Base-by-base conservation (phyloP, 177 flowering plant species). In the Tripterygium wilfordii region DNA sequence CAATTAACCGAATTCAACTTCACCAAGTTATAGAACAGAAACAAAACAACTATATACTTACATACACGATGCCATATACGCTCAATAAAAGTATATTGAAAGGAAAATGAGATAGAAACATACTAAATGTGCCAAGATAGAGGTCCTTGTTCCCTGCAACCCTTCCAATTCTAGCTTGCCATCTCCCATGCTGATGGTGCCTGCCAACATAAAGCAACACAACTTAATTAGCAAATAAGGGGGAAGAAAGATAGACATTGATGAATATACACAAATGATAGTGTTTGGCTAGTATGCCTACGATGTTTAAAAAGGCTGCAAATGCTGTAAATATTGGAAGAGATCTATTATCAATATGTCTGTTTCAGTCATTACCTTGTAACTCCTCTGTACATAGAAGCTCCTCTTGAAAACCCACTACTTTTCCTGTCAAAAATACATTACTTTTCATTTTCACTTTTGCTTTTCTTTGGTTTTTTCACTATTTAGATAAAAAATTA, bases 91-190 rank as follows among this genome's bases (percentile, higher is more conserved):
- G n/a, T n/a, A n/a, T n/a, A n/a, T n/a, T n/a, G n/a, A n/a, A n/a
- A n/a, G n/a, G n/a, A n/a, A n/a, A n/a, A n/a, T n/a, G n/a, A n/a
- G n/a, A n/a, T n/a, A n/a, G 33, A 33, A 13, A 48, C 84, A 78
- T 66, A 91, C 98, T 88, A 64, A 91, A 91, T 22, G 98, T 91
- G 45, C 98, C 98, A 35, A 91, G 89, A 70, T 91, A 91, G 75
- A 91, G 65, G 74, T 91, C 98, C 62, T 91, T 91, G 80, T 91
- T 91, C 46, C 98, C 98, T 19, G 98, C 96, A 64, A 91, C 98
- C 60, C 98, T 83, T 47, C 98, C 98, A 4, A 91, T 90, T 66
- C 98, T 66, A 44, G 98, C 98, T 69, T 90, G 98, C 98, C 98
- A 90, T 45, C 98, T 80, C 60, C 98, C 98, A 72, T 90, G 98